phyloP scores from a whole-genome alignment of 1,284 basidiomycete species.

The Ceratorhiza oryzae-sativae region DNA sequence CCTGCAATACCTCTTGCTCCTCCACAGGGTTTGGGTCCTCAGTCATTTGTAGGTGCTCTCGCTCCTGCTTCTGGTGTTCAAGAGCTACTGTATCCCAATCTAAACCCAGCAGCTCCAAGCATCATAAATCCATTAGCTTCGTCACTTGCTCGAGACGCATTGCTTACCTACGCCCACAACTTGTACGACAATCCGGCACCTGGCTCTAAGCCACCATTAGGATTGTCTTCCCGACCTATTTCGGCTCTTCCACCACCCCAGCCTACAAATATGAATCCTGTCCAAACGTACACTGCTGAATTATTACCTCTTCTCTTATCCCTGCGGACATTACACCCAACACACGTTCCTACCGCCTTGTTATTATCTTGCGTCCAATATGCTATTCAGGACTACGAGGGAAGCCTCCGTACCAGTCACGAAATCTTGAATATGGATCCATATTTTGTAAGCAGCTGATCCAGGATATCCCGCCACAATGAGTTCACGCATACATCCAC shows the following conservation, averaged over 20 bases:
- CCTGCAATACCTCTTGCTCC: background rate
- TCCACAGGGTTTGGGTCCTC: constrained; percentile 12
- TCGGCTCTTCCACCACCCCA: background rate
- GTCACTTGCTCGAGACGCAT: constrained; percentile 46
- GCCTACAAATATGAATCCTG: constrained; percentile 13
- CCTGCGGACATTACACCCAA: constrained; percentile 49
- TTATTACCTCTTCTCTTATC: constrained; percentile 49
- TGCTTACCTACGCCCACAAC: constrained; percentile 47
- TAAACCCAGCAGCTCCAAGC: background rate
- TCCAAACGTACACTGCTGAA: constrained; percentile 44
- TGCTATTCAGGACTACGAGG: constrained; percentile 48
- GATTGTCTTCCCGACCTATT: constrained; percentile 39
- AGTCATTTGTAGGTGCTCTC: constrained; percentile 13
- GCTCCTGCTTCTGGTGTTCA: background rate
- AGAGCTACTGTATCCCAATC: background rate
- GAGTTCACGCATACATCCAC: background rate
- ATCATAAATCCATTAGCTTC: constrained; percentile 44
- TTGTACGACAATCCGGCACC: constrained; percentile 44
- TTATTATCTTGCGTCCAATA: constrained; percentile 52
- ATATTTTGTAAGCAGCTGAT: constrained; percentile 51
- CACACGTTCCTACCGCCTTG: constrained; percentile 51
- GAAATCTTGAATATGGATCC: constrained; percentile 49
- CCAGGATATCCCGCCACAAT: background rate
- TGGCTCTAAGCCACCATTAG: constrained; percentile 32
- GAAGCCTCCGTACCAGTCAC: constrained; percentile 43